Conservation (phyloP, 2,329 filamentous ascomycete species). For the Alternaria arbusti region DNA sequence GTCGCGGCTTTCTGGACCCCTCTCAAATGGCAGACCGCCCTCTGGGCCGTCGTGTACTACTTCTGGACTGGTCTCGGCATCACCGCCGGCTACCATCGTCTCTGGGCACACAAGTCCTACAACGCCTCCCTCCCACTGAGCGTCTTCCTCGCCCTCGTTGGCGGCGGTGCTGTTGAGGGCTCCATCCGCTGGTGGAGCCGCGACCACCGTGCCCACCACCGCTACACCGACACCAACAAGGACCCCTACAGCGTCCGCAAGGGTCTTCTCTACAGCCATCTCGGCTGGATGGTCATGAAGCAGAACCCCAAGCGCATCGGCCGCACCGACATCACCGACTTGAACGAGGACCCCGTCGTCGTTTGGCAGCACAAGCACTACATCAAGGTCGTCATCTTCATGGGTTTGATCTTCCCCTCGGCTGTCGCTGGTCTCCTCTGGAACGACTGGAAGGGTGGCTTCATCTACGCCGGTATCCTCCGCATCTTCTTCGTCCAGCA, state of each 20-base stretch:
- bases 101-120: slow-evolving; percentile 68
- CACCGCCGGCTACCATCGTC: slow-evolving; percentile 69
- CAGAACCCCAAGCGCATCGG: slow-evolving; percentile 61
- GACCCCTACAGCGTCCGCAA: slow-evolving; percentile 62
- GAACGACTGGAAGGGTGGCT: slow-evolving; percentile 58
- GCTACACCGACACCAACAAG: slow-evolving; percentile 61
- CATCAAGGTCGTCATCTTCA: slow-evolving; percentile 56
- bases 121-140: slow-evolving; percentile 53
- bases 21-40: slow-evolving; percentile 72
- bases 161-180: slow-evolving; percentile 57
- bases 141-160: slow-evolving; percentile 57
- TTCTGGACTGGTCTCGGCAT: slow-evolving; percentile 79
- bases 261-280: slow-evolving; percentile 58
- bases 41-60: slow-evolving; percentile 81
- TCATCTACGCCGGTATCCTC: slow-evolving; percentile 60
- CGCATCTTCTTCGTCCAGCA: slow-evolving; percentile 62
- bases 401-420: slow-evolving; percentile 58
- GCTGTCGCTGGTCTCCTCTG: slow-evolving; percentile 56
- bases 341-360: slow-evolving; percentile 59
- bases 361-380: slow-evolving; percentile 59
- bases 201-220: slow-evolving; percentile 59
- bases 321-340: slow-evolving; percentile 58
- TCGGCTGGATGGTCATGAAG: slow-evolving; percentile 63
- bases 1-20: slow-evolving; percentile 82
- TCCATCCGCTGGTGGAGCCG: slow-evolving; percentile 60